These are phyloP conservation scores for Daldinia concentrica DNA, from an alignment of 495 filamentous ascomycete species.

Conservation along the genomic window DNA sequence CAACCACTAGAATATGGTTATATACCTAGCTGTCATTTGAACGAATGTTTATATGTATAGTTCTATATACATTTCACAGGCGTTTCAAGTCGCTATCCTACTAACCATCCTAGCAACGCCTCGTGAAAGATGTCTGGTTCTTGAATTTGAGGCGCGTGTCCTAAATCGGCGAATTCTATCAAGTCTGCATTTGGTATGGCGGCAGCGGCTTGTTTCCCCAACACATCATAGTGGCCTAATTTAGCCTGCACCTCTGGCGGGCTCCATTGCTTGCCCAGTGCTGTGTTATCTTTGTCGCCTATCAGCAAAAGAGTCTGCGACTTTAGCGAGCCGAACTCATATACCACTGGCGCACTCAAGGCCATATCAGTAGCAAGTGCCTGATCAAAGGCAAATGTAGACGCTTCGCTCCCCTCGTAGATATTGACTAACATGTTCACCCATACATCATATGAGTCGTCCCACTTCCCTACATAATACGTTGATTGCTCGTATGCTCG, in stretches of 20 bases:
- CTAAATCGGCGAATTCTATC: slow-evolving; percentile 52
- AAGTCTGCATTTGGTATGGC: slow-evolving; percentile 53
- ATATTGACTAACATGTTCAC: slow-evolving; percentile 57
- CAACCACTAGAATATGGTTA: neutral
- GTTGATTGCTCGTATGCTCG: slow-evolving; percentile 54
- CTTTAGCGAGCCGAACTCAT: slow-evolving; percentile 52
- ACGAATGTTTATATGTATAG: slow-evolving; percentile 4
- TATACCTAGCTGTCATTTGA: neutral
- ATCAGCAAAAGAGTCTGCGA: slow-evolving; percentile 51
- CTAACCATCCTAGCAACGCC: slow-evolving; percentile 51
- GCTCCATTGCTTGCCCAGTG: slow-evolving; percentile 58
- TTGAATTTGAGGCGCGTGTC: slow-evolving; percentile 59
- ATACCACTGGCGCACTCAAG: slow-evolving; percentile 54
- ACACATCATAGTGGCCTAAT: slow-evolving; percentile 53
- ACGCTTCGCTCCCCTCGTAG: slow-evolving; percentile 49
- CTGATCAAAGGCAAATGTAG: slow-evolving; percentile 48
- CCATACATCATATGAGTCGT: slow-evolving; percentile 53
- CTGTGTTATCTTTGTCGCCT: slow-evolving; percentile 55
- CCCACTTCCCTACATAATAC: slow-evolving; percentile 55
- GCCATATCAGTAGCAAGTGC: slow-evolving; percentile 56
- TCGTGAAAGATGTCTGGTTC: slow-evolving; percentile 49
- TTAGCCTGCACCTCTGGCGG: slow-evolving; percentile 50
- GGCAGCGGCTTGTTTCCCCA: slow-evolving; percentile 52
- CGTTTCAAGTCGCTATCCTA: neutral
- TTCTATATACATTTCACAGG: neutral